Conservation (phyloP, 1,284 basidiomycete genomes). For the Cryptococcus sp. region DNA sequence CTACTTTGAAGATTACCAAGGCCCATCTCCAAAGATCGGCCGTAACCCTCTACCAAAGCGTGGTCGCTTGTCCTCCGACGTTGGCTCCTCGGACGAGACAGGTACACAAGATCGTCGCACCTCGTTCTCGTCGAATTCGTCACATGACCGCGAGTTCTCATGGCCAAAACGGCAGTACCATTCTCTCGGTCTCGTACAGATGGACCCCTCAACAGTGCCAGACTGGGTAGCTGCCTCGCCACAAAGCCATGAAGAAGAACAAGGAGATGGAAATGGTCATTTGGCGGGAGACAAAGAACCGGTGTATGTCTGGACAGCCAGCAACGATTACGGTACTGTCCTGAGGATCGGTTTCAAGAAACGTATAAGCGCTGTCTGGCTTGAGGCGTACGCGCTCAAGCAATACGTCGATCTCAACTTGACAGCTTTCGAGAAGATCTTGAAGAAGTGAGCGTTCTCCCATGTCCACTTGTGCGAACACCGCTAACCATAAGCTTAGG, state of each 20-base stretch:
- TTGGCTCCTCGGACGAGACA: constrained; percentile 31
- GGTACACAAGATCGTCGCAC: constrained; percentile 34
- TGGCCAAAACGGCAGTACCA: constrained; percentile 22
- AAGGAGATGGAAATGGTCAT: constrained; percentile 8
- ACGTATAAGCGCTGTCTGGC: constrained; percentile 83
- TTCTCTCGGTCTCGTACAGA: constrained; percentile 34
- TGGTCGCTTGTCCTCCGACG: constrained; percentile 28
- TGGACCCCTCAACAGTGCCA: constrained; percentile 40
- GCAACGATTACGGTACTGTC: constrained; percentile 83
- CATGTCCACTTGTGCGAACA: background rate
- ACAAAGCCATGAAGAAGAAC: constrained; percentile 10
- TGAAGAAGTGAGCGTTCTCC: constrained; percentile 75
- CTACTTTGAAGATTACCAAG: constrained; percentile 14
- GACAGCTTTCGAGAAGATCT: constrained; percentile 91
- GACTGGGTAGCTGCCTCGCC: constrained; percentile 27
- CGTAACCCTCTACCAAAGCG: constrained; percentile 13
- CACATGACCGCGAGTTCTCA: constrained; percentile 32
- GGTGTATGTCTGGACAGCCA: constrained; percentile 71
- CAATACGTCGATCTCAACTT: constrained; percentile 95
- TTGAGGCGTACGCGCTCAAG: constrained; percentile 76
- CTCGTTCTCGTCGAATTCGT: constrained; percentile 46
- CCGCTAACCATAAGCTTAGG: constrained; percentile 52
- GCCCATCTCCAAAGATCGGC: constrained; percentile 14
- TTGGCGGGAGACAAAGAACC: constrained; percentile 9
- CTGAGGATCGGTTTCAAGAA: constrained; percentile 88